These are phyloP conservation scores for Talaromyces liani DNA, from an alignment of 495 filamentous ascomycete genomes.

Conservation along the genomic window DNA sequence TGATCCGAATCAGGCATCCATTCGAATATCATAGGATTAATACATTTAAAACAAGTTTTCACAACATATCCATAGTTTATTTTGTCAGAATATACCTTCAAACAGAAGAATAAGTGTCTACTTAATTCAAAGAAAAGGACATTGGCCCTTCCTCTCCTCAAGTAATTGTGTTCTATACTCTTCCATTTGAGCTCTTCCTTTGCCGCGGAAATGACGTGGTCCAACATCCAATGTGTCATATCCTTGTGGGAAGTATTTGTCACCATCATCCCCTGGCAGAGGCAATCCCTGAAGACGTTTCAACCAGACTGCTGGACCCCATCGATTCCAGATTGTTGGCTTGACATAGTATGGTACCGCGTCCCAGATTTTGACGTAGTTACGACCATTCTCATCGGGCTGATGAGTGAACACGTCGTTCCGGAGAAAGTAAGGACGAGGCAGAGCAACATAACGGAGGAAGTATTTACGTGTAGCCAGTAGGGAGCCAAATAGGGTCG, in stretches of 20 bases:
- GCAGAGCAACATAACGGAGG: constrained; percentile 50
- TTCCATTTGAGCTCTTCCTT: constrained; percentile 43
- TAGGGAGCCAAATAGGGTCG: constrained; percentile 29
- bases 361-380: constrained; percentile 41
- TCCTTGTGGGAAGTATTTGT: constrained; percentile 50
- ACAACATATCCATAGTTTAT: no score
- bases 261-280: constrained; percentile 51
- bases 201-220: constrained; percentile 47
- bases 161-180: constrained; percentile 30
- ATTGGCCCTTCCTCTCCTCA: constrained; percentile 37
- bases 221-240: constrained; percentile 52
- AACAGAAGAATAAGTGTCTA: background rate
- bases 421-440: constrained; percentile 41
- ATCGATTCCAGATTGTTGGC: constrained; percentile 55
- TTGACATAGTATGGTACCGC: constrained; percentile 53
- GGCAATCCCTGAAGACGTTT: constrained; percentile 49
- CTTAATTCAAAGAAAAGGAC: constrained; percentile 38
- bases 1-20: no score
- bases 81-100: no score
- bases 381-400: constrained; percentile 41
- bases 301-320: constrained; percentile 47
- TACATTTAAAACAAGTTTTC: no score
- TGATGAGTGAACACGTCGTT: constrained; percentile 30
- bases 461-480: constrained; percentile 43
- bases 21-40: no score